Evolutionary conservation across 495 filamentous ascomycete genomes (phyloP).

Genomic region (Aspergillus egyptiacus): DNA sequence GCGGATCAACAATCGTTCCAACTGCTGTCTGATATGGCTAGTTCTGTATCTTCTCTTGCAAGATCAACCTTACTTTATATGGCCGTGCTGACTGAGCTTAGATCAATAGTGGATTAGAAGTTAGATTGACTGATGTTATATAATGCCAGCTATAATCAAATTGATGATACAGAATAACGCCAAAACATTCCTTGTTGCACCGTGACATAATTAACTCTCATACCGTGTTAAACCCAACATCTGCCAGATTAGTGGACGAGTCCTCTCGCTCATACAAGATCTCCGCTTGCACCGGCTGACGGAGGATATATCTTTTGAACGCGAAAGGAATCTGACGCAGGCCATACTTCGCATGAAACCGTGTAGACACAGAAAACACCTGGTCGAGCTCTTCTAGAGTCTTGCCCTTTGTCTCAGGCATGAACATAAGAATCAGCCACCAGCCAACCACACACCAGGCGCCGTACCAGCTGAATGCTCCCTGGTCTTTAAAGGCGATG

Average conservation of each 20-base stretch:
- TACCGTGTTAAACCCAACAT: slow-evolving; percentile 25
- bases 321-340: slow-evolving; percentile 44
- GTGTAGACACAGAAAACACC: slow-evolving; percentile 48
- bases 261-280: slow-evolving; percentile 38
- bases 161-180: too few relatives aligned
- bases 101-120: too few relatives aligned
- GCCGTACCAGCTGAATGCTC: slow-evolving; percentile 57
- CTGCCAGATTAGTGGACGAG: slow-evolving; percentile 5
- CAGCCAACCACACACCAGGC: slow-evolving; percentile 42
- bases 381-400: slow-evolving; percentile 44
- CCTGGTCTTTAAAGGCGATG: slow-evolving; percentile 47
- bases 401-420: slow-evolving; percentile 39
- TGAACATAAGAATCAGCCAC: slow-evolving; percentile 32
- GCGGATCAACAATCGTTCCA: slow-evolving; percentile 44
- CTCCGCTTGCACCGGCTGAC: slow-evolving; percentile 30
- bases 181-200: too few relatives aligned
- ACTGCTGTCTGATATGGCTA: slow-evolving; percentile 45
- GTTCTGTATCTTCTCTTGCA: not conserved
- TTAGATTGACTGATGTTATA: too few relatives aligned
- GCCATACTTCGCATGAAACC: slow-evolving; percentile 41
- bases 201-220: not conserved
- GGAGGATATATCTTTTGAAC: slow-evolving; percentile 41
- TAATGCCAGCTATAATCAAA: too few relatives aligned
- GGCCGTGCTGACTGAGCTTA: not conserved
- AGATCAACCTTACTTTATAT: not conserved